Base-by-base conservation (phyloP, 495 filamentous ascomycete genomes). In the Penicillium lividum region DNA sequence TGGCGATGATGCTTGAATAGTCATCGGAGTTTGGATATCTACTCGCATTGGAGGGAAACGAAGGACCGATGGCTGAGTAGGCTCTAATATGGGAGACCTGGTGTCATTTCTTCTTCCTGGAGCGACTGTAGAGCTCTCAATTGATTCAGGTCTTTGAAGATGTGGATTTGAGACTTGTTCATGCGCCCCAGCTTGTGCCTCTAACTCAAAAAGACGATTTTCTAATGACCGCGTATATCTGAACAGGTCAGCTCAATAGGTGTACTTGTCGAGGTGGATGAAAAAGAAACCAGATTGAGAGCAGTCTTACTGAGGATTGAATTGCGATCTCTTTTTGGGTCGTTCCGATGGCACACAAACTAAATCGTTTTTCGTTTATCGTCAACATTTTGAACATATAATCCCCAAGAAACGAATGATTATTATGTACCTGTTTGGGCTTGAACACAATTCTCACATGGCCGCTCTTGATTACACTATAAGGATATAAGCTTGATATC, bases 401-500 rank as follows among this genome's bases (percentile, higher is more conserved):
- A 46, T 46, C 22, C 22, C 22, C 22, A 22, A 2, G 22, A 22
- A 22, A 22, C 22, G 22, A 22, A 22, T 1, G 22, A 22, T 22
- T 22, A 22, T 22, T 22, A 22, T 22, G 22, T 38, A 61, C 62
- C 62, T 54, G 46, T 31, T 29, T 47, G 27, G 3, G 58, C 62
- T 11, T 54, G 34, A 16, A 51, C 44, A 28, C 62, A 64, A 44
- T 58, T 64, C 13, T 54, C 29, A 54, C 62, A 64, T 15, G 58
- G 62, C 22, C 58, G 51, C 7, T 33, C 54, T 7, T 49, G 54
- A 28, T 51, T 58, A 11, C 62, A 61, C 62, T 64, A 28, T 15
- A 16, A 33, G 5, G 10, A 18, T 28, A 31, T 61, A 27, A 50
- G 51, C 31, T 7, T 49, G 27, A 10, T 42, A 40, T 45, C 31